Base-by-base conservation (phyloP, 208 protist species). In the Tritrichomonas foetus region DNA sequence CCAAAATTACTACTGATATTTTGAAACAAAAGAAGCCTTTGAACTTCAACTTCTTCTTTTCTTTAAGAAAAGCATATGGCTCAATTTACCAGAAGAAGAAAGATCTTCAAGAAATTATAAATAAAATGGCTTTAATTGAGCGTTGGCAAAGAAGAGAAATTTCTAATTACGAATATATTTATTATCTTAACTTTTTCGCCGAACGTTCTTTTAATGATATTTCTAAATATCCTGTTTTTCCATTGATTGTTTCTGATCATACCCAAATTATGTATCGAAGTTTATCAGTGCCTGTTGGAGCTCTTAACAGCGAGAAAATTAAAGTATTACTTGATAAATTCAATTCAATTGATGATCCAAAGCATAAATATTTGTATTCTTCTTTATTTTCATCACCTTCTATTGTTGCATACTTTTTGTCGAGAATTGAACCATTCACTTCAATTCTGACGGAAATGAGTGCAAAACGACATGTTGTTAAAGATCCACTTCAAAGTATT, bases 341-440 rank as follows among this genome's bases (percentile, higher is more conserved):
- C 1, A 57, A 89, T 61, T 53, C 47, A n/a, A 3, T 22, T 20
- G 78, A 89, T 39, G 78, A 89, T 39, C 25, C 39, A 0, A 89
- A 3, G 5, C 22, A 39, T 69, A 9, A 57, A 16, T 93, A 93
- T 49, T 3, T 84, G 1, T 64, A 61, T 16, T 61, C 53, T 61
- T 61, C 9, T 5, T 44, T 93, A 9, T 95, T 93, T 39, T 95
- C 93, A 0, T 95, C 3, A 49, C 33, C 93, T 33, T 33, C 30
- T n/a, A 74, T 95, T 93, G 94, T 95, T 3, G 30, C 57, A 14
- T 94, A 95, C 55, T 95, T 75, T 57, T 61, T 95, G 27, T 30
- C 95, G 0, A 66, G 94, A 27, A 8, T 95, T 30, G 94, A 95
- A 84, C 94, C 94, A 30, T 95, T 95, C 57, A 66, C 94, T 16